Evolutionary conservation across 371 early-diverging fungal species (phyloP), one percentile per base, ranked within the genome.

Genomic region (Synchytrium microbalum): DNA sequence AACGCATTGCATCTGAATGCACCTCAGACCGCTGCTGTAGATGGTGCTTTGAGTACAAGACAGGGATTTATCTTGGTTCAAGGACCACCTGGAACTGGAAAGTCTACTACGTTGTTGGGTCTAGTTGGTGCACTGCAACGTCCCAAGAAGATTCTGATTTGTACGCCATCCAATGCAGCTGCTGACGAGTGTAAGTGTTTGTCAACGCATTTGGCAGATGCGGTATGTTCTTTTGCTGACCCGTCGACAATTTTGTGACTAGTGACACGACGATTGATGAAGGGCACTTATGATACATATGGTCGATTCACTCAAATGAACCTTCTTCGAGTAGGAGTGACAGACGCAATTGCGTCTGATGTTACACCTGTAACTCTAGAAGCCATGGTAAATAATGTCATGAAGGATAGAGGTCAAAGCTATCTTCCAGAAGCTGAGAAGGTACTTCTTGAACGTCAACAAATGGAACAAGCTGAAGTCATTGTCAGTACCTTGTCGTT

Each of bases 111-210:
- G 0, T 92, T 95, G 73, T 74, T 95, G 28, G 88, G 88, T 0
- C 72, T 96, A 14, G 78, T 93, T 30, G 90, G 88, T 0, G 82
- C 88, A 1, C 70, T 93, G 1, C 27, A 62, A n/a, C 61, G 61
- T 16, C 69, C n/a, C 61, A 73, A 80, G 29, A 83, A 87, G 61
- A 73, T 99, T 13, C 73, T 99, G 1, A 87, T 96, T 5, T 95
- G 97, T 69, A 96, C 98, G 2, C 99, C 99, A 0, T 89, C 89
- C 66, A 99, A 99, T 72, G 96, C 97, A 0, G 99, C 98, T 0
- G 92, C 94, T 30, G 99, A 99, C 70, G 96, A 98, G 76, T 88
- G 98, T 64, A 89, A 38, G 46, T 19, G 19, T n/a, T n/a, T n/a
- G n/a, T n/a, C n/a, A n/a, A n/a, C n/a, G n/a, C n/a, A n/a, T n/a